phyloP scores from a whole-genome alignment of 768 basidiomycete species.

The Favolaschia claudopus region DNA sequence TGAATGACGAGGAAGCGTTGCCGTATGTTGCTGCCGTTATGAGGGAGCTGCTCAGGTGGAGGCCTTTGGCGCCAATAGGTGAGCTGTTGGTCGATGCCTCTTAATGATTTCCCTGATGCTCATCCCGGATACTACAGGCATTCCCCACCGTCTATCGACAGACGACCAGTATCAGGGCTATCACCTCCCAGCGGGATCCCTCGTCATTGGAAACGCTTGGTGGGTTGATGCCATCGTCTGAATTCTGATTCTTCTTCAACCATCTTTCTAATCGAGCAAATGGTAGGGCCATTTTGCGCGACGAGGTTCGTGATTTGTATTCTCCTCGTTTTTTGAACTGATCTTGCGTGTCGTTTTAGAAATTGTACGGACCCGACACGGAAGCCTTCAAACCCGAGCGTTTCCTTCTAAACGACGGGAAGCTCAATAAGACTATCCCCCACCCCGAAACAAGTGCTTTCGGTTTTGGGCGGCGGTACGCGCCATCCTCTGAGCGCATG shows the following conservation, averaged over 20 bases:
- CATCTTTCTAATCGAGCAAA: too few species aligned
- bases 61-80: conserved; percentile 42
- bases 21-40: conserved; percentile 45
- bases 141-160: not conserved
- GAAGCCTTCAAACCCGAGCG: conserved; percentile 38
- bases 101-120: not conserved
- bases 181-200: conserved; percentile 35
- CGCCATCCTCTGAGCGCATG: not conserved
- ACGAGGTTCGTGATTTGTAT: not conserved
- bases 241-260: too few species aligned
- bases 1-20: conserved; percentile 38
- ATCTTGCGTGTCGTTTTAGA: not conserved
- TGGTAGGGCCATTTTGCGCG: conserved; percentile 2
- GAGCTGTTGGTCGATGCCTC: conserved; percentile 19
- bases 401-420: conserved; percentile 22
- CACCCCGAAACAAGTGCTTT: not conserved
- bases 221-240: not conserved
- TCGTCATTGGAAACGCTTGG: conserved; percentile 38
- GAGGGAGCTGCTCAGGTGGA: conserved; percentile 45
- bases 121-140: not conserved
- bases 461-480: conserved; percentile 1
- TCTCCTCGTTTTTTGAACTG: not conserved
- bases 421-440: not conserved
- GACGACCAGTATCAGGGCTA: conserved; percentile 37
- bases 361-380: conserved; percentile 34